These are phyloP conservation scores for Caryopteris hybrid DNA, from an alignment of 305 asterid species.

Conservation along the genomic window DNA sequence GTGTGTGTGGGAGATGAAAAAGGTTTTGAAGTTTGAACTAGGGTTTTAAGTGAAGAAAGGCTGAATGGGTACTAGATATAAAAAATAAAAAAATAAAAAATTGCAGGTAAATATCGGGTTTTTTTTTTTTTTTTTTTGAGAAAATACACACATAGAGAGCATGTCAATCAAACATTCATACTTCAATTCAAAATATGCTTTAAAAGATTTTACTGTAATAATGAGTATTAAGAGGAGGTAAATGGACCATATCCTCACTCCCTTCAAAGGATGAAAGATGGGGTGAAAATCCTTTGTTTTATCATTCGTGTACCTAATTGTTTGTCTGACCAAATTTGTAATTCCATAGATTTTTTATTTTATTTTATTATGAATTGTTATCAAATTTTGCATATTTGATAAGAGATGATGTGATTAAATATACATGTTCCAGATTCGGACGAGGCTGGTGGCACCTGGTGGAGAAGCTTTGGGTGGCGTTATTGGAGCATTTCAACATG, in stretches of 20 bases:
- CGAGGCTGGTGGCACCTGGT: slow-evolving; percentile 91
- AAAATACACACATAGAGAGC: too few species aligned
- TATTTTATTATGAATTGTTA: not conserved
- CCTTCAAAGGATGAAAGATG: not conserved
- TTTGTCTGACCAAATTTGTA: not conserved
- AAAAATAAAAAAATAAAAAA: too few species aligned
- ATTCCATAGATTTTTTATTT: not conserved
- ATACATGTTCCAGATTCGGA: slow-evolving; percentile 66
- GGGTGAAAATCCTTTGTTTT: not conserved
- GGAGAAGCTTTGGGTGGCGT: slow-evolving; percentile 94
- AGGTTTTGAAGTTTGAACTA: too few species aligned
- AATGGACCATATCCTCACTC: not conserved
- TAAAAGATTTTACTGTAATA: not conserved
- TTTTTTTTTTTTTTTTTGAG: too few species aligned
- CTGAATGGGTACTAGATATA: too few species aligned
- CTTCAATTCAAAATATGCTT: not conserved
- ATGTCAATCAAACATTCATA: too few species aligned
- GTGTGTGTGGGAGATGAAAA: too few species aligned
- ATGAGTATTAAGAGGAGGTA: not conserved
- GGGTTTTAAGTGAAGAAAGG: too few species aligned
- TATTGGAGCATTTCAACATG: slow-evolving; percentile 81
- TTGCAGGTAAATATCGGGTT: too few species aligned
- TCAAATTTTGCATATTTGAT: not conserved
- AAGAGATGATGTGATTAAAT: slow-evolving; percentile 3
- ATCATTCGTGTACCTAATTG: not conserved